Evolutionary conservation across 805 yeast genomes (phyloP), one percentile per base, ranked within the genome.

Genomic region (Candida chauliodis): DNA sequence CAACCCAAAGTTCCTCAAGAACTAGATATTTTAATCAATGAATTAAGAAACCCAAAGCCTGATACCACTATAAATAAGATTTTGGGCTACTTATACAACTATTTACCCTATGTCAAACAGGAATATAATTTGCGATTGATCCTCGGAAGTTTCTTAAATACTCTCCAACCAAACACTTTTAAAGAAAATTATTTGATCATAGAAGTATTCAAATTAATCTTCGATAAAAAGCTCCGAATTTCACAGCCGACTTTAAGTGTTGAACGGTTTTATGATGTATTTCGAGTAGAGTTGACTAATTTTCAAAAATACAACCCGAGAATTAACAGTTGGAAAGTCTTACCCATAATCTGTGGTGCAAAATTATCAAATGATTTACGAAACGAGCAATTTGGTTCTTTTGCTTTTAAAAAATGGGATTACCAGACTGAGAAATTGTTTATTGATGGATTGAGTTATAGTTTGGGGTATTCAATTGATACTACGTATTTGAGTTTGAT

Each of bases 181-280:
- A 58, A 56, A 13, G 59, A 60, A 3, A 52, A 50, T 17, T 68
- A 70, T 42, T 52, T 59, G 36, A 58, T 75, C 1, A 56, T 74
- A 27, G 81, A 76, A 42, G 75, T 71, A 14, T 75, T 71, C 54
- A 70, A 67, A 42, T 61, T 66, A 32, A 54, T 75, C 8, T 44
- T 69, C 11, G 73, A 68, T 36, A 66, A 66, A 44, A 76, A 76
- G 49, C 59, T 65, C 41, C 60, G 59, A 41, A 53, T 74, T 5
- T 71, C 77, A 9, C 66, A 63, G 43, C 82, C 82, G 2, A 64
- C 77, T 1, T 44, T 76, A 14, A 51, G 73, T 1, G 61, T 75
- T 30, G 59, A 66, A 46, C 53, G 55, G 2, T 76, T 72, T 51
- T 76, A 74, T 49, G 47, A 52, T 4, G 56, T 65, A 1, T 27